Evolutionary conservation across 768 basidiomycete genomes (phyloP), one percentile per base, ranked within the genome.

Genomic region (Melanogaster broomeanus): DNA sequence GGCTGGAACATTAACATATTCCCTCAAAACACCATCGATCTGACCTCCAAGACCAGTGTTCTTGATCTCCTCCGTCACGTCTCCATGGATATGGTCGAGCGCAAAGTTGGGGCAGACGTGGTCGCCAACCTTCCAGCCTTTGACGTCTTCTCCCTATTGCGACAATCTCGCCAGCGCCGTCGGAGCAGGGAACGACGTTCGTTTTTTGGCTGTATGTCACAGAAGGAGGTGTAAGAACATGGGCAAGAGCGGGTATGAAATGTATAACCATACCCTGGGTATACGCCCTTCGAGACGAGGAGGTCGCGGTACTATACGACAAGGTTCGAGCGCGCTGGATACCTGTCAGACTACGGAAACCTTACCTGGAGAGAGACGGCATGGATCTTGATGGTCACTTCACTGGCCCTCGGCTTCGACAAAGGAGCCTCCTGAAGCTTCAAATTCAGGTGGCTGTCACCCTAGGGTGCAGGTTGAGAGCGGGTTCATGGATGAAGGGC

Each of bases 141-240:
- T 77, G 41, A 72, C 70, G 3, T 67, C 68, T 25, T 58, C 60
- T n/a, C 7, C 74, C 71, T 11, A 82, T 60, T 2, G 77, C 72
- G 28, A 83, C 63, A 42, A 85, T 69, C 57, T 83, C 82, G 12
- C 84, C 83, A 16, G 83, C 80, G 66, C 77, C 74, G 57, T 85
- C 82, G 1, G 83, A 76, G 22, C 63, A 62, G 7, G 69, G 70
- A 31, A 74, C 56, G 30, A 64, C 52, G 22, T 71, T 56, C 25
- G 49, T 41, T 53, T 66, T 68, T 38, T 52, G 44, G 28, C 63
- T 65, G 55, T 51, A 18, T 45, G 10, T 37, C n/a, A 46, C 33
- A 10, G 3, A 11, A n/a, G 6, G n/a, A 15, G 19, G 74, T 69
- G 71, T 31, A 72, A 72, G 10, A 68, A 1, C 72, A 58, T 45